Conservation (phyloP, 2,329 filamentous ascomycete genomes). For the Curvularia spicifera region DNA sequence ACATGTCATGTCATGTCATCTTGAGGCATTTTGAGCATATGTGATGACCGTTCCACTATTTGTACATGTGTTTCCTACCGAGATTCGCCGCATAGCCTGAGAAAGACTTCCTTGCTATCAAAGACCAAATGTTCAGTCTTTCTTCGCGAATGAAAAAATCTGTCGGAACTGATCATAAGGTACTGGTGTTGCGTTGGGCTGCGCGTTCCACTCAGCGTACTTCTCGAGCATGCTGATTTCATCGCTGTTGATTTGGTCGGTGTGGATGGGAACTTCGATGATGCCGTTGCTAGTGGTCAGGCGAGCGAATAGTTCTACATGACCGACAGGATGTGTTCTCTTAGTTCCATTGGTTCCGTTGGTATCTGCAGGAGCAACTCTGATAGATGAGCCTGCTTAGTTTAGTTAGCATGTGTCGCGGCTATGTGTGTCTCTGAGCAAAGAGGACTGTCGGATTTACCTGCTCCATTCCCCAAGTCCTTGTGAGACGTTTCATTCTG, state of each 20-base stretch:
- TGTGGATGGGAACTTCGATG: slow-evolving; percentile 13
- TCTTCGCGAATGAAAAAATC: slow-evolving; percentile 20
- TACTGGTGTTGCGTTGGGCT: slow-evolving; percentile 1
- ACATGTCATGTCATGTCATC: not conserved
- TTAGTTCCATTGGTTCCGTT: not conserved
- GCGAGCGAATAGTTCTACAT: slow-evolving; percentile 14
- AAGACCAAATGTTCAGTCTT: not conserved
- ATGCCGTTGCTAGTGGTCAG: slow-evolving; percentile 8
- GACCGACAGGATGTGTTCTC: not conserved
- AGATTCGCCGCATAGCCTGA: not conserved
- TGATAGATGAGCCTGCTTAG: not conserved
- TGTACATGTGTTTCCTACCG: not conserved
- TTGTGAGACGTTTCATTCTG: not conserved
- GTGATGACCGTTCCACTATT: not conserved
- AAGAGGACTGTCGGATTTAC: not conserved
- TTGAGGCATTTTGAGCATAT: not conserved
- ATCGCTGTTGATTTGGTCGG: slow-evolving; percentile 7
- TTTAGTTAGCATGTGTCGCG: not conserved
- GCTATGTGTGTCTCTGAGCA: not conserved
- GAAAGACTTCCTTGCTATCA: not conserved
- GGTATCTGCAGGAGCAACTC: not conserved
- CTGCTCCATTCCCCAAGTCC: not conserved
- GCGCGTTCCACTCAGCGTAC: slow-evolving; percentile 17
- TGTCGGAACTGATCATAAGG: slow-evolving; percentile 14
- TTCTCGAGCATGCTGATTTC: slow-evolving; percentile 14